Base-by-base conservation (phyloP, 2,329 filamentous ascomycete species). In the Curvularia eragrostidis region DNA sequence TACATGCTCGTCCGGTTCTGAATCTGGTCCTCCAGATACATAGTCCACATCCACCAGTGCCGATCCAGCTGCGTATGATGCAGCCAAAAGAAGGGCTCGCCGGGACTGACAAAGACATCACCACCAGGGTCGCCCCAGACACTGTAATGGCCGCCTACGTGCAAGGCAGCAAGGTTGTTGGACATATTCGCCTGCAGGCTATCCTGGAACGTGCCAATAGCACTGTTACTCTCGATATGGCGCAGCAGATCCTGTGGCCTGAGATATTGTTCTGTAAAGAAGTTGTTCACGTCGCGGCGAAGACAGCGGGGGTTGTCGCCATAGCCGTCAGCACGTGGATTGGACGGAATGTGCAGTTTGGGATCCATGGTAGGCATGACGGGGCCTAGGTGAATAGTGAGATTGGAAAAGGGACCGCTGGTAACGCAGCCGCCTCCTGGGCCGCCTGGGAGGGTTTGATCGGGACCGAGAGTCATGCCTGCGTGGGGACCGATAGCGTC, bases 401-500 rank as follows among this genome's bases (percentile, higher is more conserved):
- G 58, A 57, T 84, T 78, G 59, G 75, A 78, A 68, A 85, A 84
- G 0, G 83, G 83, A 0, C 84, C 84, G 1, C 73, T 78, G 15
- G 71, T 76, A 3, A 87, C 78, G 68, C 84, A 87, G 3, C 84
- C 85, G n/a, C 84, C 84, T 10, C 85, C 84, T 0, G 79, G 77
- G 13, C 83, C 85, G 1, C 79, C 79, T 0, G 80, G 82, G 19
- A 82, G 67, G 2, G 47, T 47, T 53, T 65, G 54, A 68, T 60
- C 58, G n/a, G 52, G 42, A 8, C 69, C 59, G 18, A 71, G 13
- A 1, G 36, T 48, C 26, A 54, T 34, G 12, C 66, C 63, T 10
- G 52, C 51, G 54, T 71, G 65, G 24, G 58, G 18, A 9, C 48
- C 32, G 3, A 72, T 57, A 41, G 51, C 71, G 63, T 66, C 78